Conservation (phyloP, 2,329 filamentous ascomycete species). For the Phialocephala sp. region DNA sequence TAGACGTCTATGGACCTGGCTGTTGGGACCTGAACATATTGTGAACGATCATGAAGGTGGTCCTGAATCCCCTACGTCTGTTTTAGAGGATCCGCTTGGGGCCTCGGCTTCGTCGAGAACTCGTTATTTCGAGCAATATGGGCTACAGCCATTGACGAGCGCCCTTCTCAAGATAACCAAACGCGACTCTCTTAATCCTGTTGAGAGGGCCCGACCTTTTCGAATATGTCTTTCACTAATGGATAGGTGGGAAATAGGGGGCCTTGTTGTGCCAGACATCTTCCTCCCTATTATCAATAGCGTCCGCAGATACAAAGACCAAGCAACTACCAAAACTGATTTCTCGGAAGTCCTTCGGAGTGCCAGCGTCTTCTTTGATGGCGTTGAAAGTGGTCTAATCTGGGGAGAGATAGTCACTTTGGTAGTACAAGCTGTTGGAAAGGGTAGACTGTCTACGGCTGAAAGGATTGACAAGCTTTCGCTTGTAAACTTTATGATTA, state of each 20-base stretch:
- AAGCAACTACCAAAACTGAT: slow-evolving; percentile 68
- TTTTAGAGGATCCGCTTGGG: slow-evolving; percentile 35
- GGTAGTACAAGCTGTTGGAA: slow-evolving; percentile 63
- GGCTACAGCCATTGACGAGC: slow-evolving; percentile 73
- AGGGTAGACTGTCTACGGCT: slow-evolving; percentile 47
- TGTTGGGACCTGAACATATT: slow-evolving; percentile 77
- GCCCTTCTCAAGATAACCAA: slow-evolving; percentile 81
- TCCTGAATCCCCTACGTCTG: slow-evolving; percentile 50
- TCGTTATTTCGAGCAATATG: slow-evolving; percentile 83
- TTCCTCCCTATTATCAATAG: slow-evolving; percentile 87
- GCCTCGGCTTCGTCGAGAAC: slow-evolving; percentile 59
- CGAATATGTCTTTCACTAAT: slow-evolving; percentile 93
- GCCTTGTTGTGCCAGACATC: slow-evolving; percentile 83
- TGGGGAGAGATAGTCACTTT: slow-evolving; percentile 82
- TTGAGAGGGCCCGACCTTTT: slow-evolving; percentile 82
- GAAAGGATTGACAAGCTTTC: slow-evolving; percentile 67
- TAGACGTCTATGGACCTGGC: slow-evolving; percentile 92
- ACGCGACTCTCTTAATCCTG: slow-evolving; percentile 54
- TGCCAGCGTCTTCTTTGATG: slow-evolving; percentile 95
- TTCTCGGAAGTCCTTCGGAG: slow-evolving; percentile 89
- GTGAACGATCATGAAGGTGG: slow-evolving; percentile 53
- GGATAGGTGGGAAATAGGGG: slow-evolving; percentile 98
- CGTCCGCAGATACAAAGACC: slow-evolving; percentile 74
- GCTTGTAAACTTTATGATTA: slow-evolving; percentile 80
- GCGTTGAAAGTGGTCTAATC: slow-evolving; percentile 91